Percentiles rank a stretch among this genome's conserved stretches.
These are phyloP conservation scores for Smithsoniella earleae DNA, from an alignment of 163 green algal species.

Conservation along the genomic window DNA sequence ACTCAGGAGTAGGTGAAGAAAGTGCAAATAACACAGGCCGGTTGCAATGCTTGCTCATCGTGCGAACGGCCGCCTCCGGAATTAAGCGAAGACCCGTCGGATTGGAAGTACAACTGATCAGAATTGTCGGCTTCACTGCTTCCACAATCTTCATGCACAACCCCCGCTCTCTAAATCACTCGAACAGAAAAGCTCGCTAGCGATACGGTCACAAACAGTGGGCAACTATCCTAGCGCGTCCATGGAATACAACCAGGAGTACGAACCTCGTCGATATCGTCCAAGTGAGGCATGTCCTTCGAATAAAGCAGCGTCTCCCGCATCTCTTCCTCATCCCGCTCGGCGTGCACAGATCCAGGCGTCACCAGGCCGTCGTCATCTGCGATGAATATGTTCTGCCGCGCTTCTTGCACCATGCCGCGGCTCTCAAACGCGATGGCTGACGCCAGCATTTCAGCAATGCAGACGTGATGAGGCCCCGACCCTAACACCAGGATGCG, in stretches of 20 bases:
- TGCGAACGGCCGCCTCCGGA: not conserved
- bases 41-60: not conserved
- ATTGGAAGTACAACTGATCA: constrained; percentile 22
- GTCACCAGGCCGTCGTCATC: constrained; percentile 27
- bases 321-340: constrained; percentile 15
- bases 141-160: constrained; percentile 4
- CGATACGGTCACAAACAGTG: too few species aligned
- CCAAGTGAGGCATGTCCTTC: not conserved
- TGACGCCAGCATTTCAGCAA: constrained; percentile 68
- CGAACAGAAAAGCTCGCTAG: too few species aligned
- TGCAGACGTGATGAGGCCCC: constrained; percentile 43
- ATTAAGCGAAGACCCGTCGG: not conserved
- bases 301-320: constrained; percentile 23
- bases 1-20: not conserved
- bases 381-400: constrained; percentile 28
- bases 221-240: too few species aligned
- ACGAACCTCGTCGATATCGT: constrained; percentile 10
- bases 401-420: not conserved
- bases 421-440: constrained; percentile 47
- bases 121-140: constrained; percentile 14
- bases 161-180: too few species aligned
- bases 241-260: too few species aligned
- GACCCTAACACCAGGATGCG: constrained; percentile 50
- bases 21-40: constrained; percentile 22
- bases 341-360: not conserved